Conservation (phyloP, 371 early-diverging fungal species). For the Rhizopus delemar region DNA sequence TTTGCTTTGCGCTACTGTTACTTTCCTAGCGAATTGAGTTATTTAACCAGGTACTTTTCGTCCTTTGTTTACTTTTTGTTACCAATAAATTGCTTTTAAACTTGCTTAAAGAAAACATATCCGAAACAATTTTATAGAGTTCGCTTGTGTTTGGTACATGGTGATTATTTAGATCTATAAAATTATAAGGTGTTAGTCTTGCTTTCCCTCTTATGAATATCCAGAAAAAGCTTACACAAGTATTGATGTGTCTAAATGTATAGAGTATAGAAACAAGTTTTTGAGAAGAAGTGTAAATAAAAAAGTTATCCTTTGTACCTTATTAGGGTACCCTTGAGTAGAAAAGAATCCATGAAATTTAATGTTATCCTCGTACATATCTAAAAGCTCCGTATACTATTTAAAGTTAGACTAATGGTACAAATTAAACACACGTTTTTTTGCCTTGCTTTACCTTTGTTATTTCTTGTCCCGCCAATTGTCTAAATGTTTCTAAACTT, state of each 20-base stretch:
- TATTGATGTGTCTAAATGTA: conserved; percentile 40
- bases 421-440: not conserved
- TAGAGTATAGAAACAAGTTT: conserved; percentile 5
- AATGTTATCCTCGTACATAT: conserved; percentile 25
- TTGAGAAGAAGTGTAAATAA: not conserved
- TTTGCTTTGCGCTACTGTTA: conserved; percentile 17
- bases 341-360: conserved; percentile 47
- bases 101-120: conserved; percentile 29
- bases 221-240: conserved; percentile 36
- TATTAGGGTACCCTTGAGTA: conserved; percentile 43
- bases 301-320: conserved; percentile 28
- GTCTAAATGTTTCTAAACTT: conserved; percentile 32
- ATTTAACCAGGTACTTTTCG: too few species aligned
- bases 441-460: conserved; percentile 24
- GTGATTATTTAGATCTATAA: conserved; percentile 53
- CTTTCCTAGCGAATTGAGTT: not conserved
- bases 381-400: conserved; percentile 31
- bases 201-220: not conserved
- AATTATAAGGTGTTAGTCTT: not conserved
- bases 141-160: conserved; percentile 33
- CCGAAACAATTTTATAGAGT: conserved; percentile 43
- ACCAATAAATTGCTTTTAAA: too few species aligned
- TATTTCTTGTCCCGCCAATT: conserved; percentile 34
- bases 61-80: too few species aligned
- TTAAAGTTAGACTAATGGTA: not conserved